phyloP scores from a whole-genome alignment of 2,329 filamentous ascomycete species.

The Aspergillus pseudonomiae region DNA sequence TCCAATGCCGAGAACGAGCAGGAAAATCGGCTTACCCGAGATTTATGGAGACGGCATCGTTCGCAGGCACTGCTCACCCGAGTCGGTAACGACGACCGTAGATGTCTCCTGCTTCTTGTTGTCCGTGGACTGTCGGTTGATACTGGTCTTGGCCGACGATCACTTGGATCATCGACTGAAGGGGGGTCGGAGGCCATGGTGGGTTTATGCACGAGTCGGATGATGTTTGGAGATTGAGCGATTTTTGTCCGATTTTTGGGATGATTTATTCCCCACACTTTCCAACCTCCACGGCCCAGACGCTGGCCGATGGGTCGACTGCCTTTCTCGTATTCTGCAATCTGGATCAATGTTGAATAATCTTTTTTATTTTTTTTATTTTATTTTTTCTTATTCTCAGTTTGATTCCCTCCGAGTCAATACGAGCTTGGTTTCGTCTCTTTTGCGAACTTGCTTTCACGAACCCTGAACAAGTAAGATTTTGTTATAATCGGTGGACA shows the following conservation, averaged over 20 bases:
- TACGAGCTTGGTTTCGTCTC: background rate
- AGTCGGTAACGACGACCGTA: constrained; percentile 20
- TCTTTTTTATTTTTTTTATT: background rate
- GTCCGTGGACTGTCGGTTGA: background rate
- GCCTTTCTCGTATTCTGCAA: no score
- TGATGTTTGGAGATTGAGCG: background rate
- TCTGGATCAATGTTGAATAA: no score
- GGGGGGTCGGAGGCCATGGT: background rate
- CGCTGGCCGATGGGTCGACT: background rate
- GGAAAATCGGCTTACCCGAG: constrained; percentile 23
- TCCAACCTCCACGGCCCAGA: background rate
- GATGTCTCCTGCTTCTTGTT: background rate
- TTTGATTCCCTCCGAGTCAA: background rate
- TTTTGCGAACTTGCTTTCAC: background rate
- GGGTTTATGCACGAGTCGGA: background rate
- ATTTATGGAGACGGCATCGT: constrained; percentile 35
- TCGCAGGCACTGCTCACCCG: constrained; percentile 35
- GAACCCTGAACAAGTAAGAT: background rate
- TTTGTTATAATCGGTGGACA: background rate
- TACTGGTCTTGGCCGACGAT: background rate
- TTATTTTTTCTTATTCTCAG: background rate
- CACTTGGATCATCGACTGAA: background rate
- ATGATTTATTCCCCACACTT: background rate
- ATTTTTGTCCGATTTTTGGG: constrained; percentile 3
- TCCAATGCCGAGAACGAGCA: background rate